Evolutionary conservation across 2,329 filamentous ascomycete species (phyloP).

Genomic region (Fusarium mexicanum): DNA sequence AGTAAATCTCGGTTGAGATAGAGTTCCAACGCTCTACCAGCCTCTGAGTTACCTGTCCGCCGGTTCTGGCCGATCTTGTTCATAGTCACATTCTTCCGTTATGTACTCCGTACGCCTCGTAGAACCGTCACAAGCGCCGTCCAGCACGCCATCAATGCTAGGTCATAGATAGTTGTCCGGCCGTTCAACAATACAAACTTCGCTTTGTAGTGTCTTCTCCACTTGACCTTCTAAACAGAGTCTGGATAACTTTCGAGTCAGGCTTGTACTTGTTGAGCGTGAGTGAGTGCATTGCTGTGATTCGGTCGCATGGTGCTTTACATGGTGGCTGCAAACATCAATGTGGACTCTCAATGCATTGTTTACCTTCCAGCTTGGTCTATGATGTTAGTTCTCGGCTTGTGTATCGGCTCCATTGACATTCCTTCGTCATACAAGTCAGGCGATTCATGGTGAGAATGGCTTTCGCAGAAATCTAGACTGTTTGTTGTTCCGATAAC

Average conservation of each 20-base stretch:
- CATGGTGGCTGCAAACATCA: constrained; percentile 5
- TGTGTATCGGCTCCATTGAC: background rate
- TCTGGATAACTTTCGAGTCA: constrained; percentile 27
- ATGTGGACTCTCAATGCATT: background rate
- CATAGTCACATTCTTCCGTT: constrained; percentile 31
- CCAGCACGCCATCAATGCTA: constrained; percentile 16
- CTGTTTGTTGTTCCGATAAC: background rate
- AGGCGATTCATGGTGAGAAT: background rate
- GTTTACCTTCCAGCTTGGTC: constrained; percentile 13
- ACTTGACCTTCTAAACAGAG: constrained; percentile 8
- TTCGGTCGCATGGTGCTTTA: constrained; percentile 1
- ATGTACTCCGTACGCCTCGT: constrained; percentile 15
- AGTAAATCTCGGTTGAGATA: constrained; percentile 6
- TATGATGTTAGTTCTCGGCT: background rate
- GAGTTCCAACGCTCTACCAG: constrained; percentile 29
- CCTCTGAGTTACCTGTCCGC: constrained; percentile 1
- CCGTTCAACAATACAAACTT: background rate
- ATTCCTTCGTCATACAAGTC: constrained; percentile 12
- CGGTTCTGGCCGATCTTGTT: constrained; percentile 4
- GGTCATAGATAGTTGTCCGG: constrained; percentile 5
- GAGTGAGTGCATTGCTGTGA: background rate
- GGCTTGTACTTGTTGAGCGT: background rate
- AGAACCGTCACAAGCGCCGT: constrained; percentile 29
- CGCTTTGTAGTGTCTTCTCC: constrained; percentile 7
- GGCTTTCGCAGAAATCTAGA: background rate